Base-by-base conservation (phyloP, 1,139 yeast genomes). In the Kodamaea ohmeri region DNA sequence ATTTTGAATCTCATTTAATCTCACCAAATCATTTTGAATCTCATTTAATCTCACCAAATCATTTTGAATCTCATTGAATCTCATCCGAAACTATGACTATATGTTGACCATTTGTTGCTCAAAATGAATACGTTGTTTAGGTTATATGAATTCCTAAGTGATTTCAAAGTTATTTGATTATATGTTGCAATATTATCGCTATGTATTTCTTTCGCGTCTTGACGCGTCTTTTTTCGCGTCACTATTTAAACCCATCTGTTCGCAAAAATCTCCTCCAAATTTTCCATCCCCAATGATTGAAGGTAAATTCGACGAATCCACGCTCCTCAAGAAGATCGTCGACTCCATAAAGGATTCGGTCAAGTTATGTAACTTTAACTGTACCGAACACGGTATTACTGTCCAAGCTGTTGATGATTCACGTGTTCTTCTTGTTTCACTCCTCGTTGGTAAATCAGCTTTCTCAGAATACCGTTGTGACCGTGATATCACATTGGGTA, bases 361-460 rank as follows among this genome's bases (percentile, higher is more conserved):
- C 47, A 86, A 86, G 58, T 76, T 89, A 54, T 92, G 97, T 71
- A 92, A 92, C 75, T 88, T 92, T 73, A 95, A 90, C 67, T 92
- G 97, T 68, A 80, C 95, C 15, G 95, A 87, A 63, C 80, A 83
- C 48, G 99, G 99, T 48, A 83, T 92, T 54, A 85, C 95, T 14
- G 94, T 94, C 17, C 97, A 92, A 69, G 97, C 98, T 16, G 95
- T 92, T 53, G 99, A 92, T 65, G 95, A 89, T 58, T 89, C 98
- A 25, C 88, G 97, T 73, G 97, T 92, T 45, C 79, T 92, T 49
- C 75, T 92, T 51, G 96, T 92, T 32, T 85, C 96, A 11, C 72
- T 92, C 52, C 78, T 86, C 55, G 84, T 92, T 51, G 96, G 95
- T 41, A 80, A 83, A 50, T 90, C 87, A 48, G 94, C 95, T n/a